Percentiles rank a stretch among this genome's conserved stretches.
Conservation (phyloP, 352 stramenopile species). For the Globisporangium megalacanthum region DNA sequence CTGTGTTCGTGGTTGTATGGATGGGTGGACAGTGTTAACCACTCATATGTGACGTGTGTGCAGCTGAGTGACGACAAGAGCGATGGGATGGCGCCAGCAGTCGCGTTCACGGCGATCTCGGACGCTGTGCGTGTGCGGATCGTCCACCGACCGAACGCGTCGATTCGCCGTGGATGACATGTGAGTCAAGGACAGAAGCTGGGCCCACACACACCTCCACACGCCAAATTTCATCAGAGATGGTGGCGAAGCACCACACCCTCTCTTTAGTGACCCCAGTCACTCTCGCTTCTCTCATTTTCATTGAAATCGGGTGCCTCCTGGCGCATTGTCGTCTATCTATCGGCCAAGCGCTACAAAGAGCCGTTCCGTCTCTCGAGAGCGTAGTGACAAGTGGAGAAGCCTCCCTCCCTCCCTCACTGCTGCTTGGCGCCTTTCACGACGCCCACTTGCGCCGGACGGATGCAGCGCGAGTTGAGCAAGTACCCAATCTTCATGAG, state of each 20-base stretch:
- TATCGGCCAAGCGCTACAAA: not conserved
- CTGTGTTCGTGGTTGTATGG: not conserved
- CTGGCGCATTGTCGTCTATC: not conserved
- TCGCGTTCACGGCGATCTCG: constrained; percentile 35
- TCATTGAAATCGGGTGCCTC: not conserved
- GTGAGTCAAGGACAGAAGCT: not conserved
- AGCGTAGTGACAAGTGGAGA: not conserved
- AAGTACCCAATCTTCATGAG: constrained; percentile 96
- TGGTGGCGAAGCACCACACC: not conserved
- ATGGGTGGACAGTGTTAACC: not conserved
- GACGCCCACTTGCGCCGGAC: constrained; percentile 94
- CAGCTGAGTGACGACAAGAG: not conserved
- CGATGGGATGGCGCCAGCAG: not conserved
- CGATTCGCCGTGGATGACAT: constrained; percentile 15
- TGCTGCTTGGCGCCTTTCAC: constrained; percentile 44
- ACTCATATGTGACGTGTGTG: not conserved
- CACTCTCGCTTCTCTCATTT: not conserved
- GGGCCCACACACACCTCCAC: too few species aligned
- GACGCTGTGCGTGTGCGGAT: constrained; percentile 21
- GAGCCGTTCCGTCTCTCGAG: not conserved
- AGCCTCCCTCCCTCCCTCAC: not conserved
- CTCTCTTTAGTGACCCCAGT: not conserved
- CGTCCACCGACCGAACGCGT: constrained; percentile 42
- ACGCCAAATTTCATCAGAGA: too few species aligned
- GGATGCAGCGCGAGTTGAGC: constrained; percentile 94